Evolutionary conservation across 805 yeast genomes (phyloP).

Genomic region (Metschnikowia drakensbergensis): DNA sequence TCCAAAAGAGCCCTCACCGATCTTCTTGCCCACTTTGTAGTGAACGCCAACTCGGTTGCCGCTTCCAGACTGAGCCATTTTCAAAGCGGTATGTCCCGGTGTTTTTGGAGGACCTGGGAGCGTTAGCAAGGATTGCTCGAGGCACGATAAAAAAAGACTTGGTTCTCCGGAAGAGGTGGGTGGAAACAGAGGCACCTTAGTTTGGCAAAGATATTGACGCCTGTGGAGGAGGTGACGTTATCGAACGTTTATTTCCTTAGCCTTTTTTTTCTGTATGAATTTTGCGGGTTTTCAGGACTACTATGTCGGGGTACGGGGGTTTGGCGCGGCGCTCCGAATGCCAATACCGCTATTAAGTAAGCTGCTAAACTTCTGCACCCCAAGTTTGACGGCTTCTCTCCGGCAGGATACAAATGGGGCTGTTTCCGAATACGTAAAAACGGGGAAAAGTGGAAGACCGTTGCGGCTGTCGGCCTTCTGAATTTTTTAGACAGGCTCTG

Average conservation of each 20-base stretch:
- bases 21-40: slow-evolving; percentile 94
- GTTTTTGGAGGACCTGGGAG: background rate
- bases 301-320: slow-evolving; percentile 5
- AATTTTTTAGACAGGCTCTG: too few relatives aligned
- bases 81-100: slow-evolving; percentile 1
- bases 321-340: slow-evolving; percentile 2
- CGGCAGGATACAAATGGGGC: too few relatives aligned
- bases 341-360: background rate
- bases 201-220: background rate
- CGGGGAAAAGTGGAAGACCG: too few relatives aligned
- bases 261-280: slow-evolving; percentile 3
- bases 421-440: too few relatives aligned
- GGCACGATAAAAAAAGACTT: too few relatives aligned
- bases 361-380: background rate
- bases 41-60: slow-evolving; percentile 86
- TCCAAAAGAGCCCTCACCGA: slow-evolving; percentile 98
- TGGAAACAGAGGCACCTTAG: background rate
- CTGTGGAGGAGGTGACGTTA: background rate
- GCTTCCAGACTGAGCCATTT: slow-evolving; percentile 39
- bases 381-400: too few relatives aligned
- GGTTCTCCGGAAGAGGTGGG: background rate
- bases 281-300: slow-evolving; percentile 4
- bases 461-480: too few relatives aligned
- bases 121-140: background rate
- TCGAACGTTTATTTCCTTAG: background rate